A percentile compares a stretch with the other conserved stretches of the same genome.
These are phyloP conservation scores for Flaveria ramosissima DNA, from an alignment of 129 eudicot species.

Conservation along the genomic window DNA sequence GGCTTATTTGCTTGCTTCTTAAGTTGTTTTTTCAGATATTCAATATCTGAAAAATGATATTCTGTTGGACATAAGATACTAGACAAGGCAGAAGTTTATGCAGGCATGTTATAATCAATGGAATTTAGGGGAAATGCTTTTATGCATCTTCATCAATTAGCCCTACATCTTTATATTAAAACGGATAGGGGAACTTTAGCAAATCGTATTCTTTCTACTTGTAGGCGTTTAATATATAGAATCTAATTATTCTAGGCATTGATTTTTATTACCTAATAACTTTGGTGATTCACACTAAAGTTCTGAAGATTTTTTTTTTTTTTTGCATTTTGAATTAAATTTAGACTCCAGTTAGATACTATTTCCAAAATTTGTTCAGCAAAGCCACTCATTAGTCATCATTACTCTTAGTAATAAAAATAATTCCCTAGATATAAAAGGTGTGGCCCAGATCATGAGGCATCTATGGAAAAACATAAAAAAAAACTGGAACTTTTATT, in stretches of 20 bases:
- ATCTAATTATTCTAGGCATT: neutral
- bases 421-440: neutral
- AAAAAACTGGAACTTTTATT: neutral
- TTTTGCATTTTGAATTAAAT: constrained; percentile 14
- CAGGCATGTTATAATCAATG: neutral
- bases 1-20: constrained; percentile 12
- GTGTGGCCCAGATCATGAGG: neutral
- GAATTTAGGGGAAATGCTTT: constrained; percentile 16
- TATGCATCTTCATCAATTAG: constrained; percentile 15
- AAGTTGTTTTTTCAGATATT: constrained; percentile 8
- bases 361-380: constrained; percentile 10
- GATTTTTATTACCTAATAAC: constrained; percentile 4
- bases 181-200: neutral
- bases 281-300: neutral
- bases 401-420: neutral
- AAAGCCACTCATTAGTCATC: neutral
- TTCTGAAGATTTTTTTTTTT: neutral
- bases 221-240: constrained; percentile 5
- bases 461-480: neutral
- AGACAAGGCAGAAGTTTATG: constrained; percentile 16
- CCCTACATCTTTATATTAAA: neutral
- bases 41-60: neutral
- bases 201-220: constrained; percentile 22
- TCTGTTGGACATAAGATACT: neutral
- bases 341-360: neutral